phyloP scores from a whole-genome alignment of 441 rosid species.

The Erodium moschatum region DNA sequence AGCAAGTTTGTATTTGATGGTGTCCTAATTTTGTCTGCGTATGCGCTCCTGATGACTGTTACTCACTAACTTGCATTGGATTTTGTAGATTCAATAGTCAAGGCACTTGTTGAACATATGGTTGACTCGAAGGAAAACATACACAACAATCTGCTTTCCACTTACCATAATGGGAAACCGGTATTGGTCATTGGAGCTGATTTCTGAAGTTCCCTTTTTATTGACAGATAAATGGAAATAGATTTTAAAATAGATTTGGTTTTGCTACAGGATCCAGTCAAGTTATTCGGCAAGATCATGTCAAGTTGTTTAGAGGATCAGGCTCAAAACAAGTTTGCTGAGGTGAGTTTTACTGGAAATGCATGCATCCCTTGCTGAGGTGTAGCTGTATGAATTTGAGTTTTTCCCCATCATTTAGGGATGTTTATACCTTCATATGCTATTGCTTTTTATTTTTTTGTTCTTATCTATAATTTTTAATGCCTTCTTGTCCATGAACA shows the following conservation, averaged over 20 bases:
- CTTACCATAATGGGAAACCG: conserved; percentile 34
- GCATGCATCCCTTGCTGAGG: too few species aligned
- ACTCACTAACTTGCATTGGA: conserved; percentile 8
- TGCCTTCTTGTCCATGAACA: conserved; percentile 24
- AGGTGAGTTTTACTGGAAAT: conserved; percentile 35
- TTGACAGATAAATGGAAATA: neutral
- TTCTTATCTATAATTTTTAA: neutral
- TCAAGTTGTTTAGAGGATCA: conserved; percentile 38
- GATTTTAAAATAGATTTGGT: neutral
- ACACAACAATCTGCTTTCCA: conserved; percentile 35
- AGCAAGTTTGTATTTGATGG: conserved; percentile 8
- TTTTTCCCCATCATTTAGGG: neutral
- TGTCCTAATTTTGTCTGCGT: neutral
- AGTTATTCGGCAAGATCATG: conserved; percentile 37
- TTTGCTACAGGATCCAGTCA: conserved; percentile 42
- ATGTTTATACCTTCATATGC: neutral
- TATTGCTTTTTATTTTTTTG: neutral
- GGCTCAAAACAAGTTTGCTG: conserved; percentile 27
- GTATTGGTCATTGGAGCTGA: conserved; percentile 28
- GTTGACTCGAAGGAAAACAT: conserved; percentile 59
- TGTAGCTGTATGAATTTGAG: neutral
- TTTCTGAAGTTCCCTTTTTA: neutral
- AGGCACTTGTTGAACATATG: conserved; percentile 44
- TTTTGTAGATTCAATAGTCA: conserved; percentile 42
- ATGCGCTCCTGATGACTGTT: neutral